Evolutionary conservation across 1,284 basidiomycete species (phyloP), one percentile per base, ranked within the genome.

Genomic region (Singerocomus inundabilis): DNA sequence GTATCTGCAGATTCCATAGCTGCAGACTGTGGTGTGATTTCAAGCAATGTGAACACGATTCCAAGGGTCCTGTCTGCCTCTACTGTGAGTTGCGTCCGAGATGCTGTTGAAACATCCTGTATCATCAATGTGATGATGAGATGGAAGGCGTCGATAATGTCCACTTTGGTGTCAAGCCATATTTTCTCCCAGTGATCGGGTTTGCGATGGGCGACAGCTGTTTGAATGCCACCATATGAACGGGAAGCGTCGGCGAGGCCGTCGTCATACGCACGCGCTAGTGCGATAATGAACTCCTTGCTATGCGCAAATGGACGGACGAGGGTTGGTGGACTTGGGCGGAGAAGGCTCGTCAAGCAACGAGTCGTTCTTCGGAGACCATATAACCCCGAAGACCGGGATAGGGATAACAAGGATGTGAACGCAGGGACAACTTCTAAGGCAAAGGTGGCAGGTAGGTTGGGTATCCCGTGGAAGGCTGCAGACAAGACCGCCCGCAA

Each of bases 151-250:
- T 89, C 86, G 24, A 90, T 64, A 16, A 89, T 67, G n/a, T 80
- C 77, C 6, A 84, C 80, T 68, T 89, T 89, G 7, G 83, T 83
- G 49, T 83, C 78, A 5, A 88, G 70, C 76, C 81, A 85, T 39
- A 85, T 74, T 18, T 70, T 72, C 55, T 85, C 80, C 85, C 85
- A 88, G 41, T 85, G 77, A 57, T 83, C 81, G 15, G 75, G 65
- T 12, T 71, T 66, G 44, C 70, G 68, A 33, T 64, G 48, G 15
- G 56, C 50, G 33, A 55, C 29, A 30, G 58, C 54, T 13, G 64
- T 53, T 5, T 75, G 61, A 6, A 73, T 58, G 9, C 82, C 83
- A 2, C 86, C 85, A 50, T 88, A 85, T 0, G 80, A 80, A 24
- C 72, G 72, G 1, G 82, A 78, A 37, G 84, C 65, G 10, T 73